Evolutionary conservation across 495 filamentous ascomycete genomes (phyloP).

Genomic region (Bacidia gigantensis): DNA sequence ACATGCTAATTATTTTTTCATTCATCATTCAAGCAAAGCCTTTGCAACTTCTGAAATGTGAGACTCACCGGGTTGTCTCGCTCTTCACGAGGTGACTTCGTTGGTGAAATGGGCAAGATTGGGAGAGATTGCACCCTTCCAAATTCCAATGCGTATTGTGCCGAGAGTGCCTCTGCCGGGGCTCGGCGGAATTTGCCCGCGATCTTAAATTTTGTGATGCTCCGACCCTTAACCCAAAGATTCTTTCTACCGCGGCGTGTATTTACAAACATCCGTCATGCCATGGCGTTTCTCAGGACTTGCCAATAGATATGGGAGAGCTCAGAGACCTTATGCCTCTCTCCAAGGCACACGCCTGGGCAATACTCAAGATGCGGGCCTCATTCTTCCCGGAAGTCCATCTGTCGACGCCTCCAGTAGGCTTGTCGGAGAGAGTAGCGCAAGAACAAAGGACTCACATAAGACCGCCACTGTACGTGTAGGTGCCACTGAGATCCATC

Average conservation of each 20-base stretch:
- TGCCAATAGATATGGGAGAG: neutral
- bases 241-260: no score
- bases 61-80: neutral
- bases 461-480: no score
- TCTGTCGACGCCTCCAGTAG: neutral
- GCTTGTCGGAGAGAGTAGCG: neutral
- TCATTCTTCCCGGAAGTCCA: neutral
- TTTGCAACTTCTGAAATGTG: neutral
- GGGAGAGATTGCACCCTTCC: no score
- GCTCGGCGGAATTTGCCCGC: no score
- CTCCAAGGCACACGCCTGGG: neutral
- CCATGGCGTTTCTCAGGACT: neutral
- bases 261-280: no score
- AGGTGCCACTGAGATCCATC: no score
- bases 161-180: no score
- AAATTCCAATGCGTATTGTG: no score
- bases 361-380: neutral
- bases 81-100: no score
- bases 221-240: no score
- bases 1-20: slow-evolving; percentile 41
- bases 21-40: neutral
- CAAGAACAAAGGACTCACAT: neutral
- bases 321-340: neutral
- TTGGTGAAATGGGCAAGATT: no score
- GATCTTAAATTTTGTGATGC: no score